phyloP scores from a whole-genome alignment of 441 rosid species.

The Jatropha podagrica region DNA sequence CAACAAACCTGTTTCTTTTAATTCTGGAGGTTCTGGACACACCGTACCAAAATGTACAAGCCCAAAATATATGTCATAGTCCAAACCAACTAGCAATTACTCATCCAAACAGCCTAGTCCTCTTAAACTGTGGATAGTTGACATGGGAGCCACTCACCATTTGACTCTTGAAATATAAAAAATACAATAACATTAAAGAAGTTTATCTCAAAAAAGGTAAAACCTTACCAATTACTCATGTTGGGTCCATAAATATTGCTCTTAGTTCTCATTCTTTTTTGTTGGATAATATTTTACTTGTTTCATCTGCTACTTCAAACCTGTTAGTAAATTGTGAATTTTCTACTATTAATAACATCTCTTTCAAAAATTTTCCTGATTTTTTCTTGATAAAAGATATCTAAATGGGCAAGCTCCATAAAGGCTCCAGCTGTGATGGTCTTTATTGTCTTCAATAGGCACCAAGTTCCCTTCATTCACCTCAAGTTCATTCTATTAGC shows the following conservation, averaged over 20 bases:
- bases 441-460: background rate
- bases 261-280: background rate
- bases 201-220: no score
- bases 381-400: background rate
- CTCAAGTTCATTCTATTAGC: no score
- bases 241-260: background rate
- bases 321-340: background rate
- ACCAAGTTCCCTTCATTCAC: background rate
- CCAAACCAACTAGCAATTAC: no score
- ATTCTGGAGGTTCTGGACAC: no score
- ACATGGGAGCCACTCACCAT: no score
- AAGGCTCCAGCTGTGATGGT: background rate
- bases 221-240: background rate
- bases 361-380: background rate
- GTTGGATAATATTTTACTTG: background rate
- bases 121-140: no score
- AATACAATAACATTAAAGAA: no score
- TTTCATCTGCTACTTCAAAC: background rate
- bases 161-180: no score
- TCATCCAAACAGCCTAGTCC: no score
- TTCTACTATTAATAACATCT: background rate
- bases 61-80: no score
- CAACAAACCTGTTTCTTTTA: no score
- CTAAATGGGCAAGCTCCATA: background rate
- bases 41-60: no score